Evolutionary conservation across 2,329 filamentous ascomycete species (phyloP).

Genomic region (Verticillium nubilum): DNA sequence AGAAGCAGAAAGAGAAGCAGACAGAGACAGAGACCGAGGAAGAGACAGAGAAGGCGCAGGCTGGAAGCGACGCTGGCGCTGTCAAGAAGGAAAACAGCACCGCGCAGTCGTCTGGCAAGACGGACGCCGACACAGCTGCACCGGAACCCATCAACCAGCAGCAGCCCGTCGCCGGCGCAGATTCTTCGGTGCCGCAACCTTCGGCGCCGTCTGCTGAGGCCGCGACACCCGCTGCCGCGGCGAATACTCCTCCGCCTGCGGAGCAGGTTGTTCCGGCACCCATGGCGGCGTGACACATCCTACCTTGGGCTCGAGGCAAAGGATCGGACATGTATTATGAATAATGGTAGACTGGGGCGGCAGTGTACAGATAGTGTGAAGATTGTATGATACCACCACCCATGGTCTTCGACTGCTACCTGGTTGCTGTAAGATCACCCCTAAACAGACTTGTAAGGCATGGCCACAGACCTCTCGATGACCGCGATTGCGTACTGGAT

Average conservation of each 20-base stretch:
- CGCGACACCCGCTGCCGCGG: background rate
- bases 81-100: background rate
- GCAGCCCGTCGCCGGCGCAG: background rate
- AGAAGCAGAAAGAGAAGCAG: too few species aligned
- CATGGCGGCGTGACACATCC: background rate
- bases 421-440: background rate
- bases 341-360: background rate
- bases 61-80: background rate
- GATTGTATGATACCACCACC: background rate
- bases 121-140: background rate
- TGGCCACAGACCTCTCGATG: too few species aligned
- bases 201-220: background rate
- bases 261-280: background rate
- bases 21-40: too few species aligned
- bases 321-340: background rate
- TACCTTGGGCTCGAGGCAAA: background rate
- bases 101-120: background rate
- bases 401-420: background rate
- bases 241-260: background rate
- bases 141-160: conserved; percentile 1
- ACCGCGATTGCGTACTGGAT: too few species aligned
- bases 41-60: too few species aligned
- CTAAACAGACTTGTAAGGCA: background rate
- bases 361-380: background rate
- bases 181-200: background rate